phyloP scores from a whole-genome alignment of 495 filamentous ascomycete genomes.

The Aspergillus cristatus region DNA sequence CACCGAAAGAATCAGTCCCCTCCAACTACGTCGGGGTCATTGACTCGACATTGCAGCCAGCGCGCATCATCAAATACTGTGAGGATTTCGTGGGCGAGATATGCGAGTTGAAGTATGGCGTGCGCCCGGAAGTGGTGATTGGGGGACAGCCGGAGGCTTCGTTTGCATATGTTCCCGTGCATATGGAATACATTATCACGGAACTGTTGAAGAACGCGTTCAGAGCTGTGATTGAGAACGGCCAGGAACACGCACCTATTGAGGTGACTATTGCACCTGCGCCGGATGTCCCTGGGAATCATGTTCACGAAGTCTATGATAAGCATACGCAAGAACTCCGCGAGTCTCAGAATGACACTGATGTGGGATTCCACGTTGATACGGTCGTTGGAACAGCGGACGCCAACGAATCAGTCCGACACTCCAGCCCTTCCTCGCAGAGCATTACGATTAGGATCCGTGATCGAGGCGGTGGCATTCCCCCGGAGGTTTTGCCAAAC shows the following conservation, averaged over 20 bases:
- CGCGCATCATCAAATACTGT: constrained; percentile 68
- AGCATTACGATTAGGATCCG: constrained; percentile 93
- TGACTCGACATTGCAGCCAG: constrained; percentile 80
- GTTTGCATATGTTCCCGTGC: constrained; percentile 88
- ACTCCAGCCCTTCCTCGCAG: constrained; percentile 45
- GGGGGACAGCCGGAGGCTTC: constrained; percentile 71
- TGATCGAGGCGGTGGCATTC: constrained; percentile 89
- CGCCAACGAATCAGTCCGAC: constrained; percentile 27
- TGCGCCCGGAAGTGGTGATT: constrained; percentile 71
- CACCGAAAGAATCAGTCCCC: constrained; percentile 35
- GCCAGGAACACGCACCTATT: constrained; percentile 68
- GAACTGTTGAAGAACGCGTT: constrained; percentile 97
- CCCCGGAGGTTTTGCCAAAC: constrained; percentile 67
- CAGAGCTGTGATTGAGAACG: constrained; percentile 77
- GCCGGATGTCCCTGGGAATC: constrained; percentile 43
- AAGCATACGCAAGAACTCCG: neutral
- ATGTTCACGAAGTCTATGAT: no score
- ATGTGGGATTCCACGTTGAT: constrained; percentile 24
- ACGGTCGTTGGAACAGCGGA: constrained; percentile 21
- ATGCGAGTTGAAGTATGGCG: constrained; percentile 91
- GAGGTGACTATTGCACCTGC: constrained; percentile 88
- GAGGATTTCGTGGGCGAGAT: constrained; percentile 89
- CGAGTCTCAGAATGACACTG: constrained; percentile 14
- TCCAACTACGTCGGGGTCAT: constrained; percentile 91
- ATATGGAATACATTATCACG: constrained; percentile 93